phyloP scores from a whole-genome alignment of 495 filamentous ascomycete genomes.

The Lasiosphaeris hirsuta region DNA sequence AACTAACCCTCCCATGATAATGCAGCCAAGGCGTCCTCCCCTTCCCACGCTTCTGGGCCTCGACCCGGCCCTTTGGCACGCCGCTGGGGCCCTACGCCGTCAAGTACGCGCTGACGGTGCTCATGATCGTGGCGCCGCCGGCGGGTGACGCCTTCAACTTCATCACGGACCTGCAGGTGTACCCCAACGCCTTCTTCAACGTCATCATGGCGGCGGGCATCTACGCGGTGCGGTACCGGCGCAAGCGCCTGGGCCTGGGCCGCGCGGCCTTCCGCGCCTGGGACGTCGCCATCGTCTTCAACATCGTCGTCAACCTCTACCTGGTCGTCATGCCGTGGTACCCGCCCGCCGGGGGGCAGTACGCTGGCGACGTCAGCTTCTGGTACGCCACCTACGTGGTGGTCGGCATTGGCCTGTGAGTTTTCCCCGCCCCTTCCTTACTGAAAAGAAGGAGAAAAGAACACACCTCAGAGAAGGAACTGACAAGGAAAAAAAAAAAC shows the following conservation, averaged over 20 bases:
- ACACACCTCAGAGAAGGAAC: no score
- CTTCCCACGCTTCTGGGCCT: constrained; percentile 60
- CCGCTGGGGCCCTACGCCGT: constrained; percentile 57
- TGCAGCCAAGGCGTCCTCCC: constrained; percentile 63
- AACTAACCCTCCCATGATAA: not conserved
- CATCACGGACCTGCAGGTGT: constrained; percentile 52
- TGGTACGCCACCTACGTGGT: constrained; percentile 65
- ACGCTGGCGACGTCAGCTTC: constrained; percentile 60
- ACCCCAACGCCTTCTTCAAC: constrained; percentile 53
- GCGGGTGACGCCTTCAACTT: constrained; percentile 70
- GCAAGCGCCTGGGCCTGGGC: constrained; percentile 43
- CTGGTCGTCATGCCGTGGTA: constrained; percentile 64
- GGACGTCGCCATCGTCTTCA: constrained; percentile 52
- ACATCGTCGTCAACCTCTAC: constrained; percentile 53
- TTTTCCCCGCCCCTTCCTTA: constrained; percentile 12
- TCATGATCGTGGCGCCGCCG: constrained; percentile 65
- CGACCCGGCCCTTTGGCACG: constrained; percentile 60
- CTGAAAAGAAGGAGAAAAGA: not conserved
- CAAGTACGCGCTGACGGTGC: constrained; percentile 55
- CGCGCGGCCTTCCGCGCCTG: constrained; percentile 51
- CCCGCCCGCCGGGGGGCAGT: constrained; percentile 53
- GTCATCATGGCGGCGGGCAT: constrained; percentile 53
- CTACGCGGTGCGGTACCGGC: constrained; percentile 49
- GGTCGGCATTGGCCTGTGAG: constrained; percentile 54
- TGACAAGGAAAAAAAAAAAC: no score